These are phyloP conservation scores for Diaporthe batatas DNA, from an alignment of 2,329 filamentous ascomycete species.

Conservation along the genomic window DNA sequence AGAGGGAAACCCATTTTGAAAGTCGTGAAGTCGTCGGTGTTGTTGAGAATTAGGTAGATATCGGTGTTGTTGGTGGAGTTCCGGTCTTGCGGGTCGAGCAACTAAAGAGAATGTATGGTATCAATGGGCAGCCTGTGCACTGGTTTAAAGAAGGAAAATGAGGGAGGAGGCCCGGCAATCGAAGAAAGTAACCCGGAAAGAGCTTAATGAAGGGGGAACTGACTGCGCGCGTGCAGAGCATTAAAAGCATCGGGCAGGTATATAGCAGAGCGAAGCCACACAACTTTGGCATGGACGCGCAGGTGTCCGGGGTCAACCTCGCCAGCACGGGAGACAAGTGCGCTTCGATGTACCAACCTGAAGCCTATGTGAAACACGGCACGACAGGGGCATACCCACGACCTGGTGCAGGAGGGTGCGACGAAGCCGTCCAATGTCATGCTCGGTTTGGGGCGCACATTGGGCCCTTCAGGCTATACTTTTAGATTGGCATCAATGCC, in stretches of 20 bases:
- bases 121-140: conserved; percentile 47
- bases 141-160: conserved; percentile 44
- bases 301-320: conserved; percentile 38
- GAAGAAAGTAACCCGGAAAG: conserved; percentile 41
- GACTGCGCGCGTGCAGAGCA: conserved; percentile 33
- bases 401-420: conserved; percentile 19
- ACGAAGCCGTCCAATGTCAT: conserved; percentile 36
- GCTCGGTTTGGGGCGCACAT: conserved; percentile 27
- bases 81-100: conserved; percentile 42
- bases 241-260: conserved; percentile 30
- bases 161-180: conserved; percentile 41
- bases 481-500: conserved; percentile 33
- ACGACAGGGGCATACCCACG: conserved; percentile 39
- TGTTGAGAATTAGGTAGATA: conserved; percentile 33
- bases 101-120: conserved; percentile 42
- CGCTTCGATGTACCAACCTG: conserved; percentile 45
- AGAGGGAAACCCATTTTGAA: conserved; percentile 57
- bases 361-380: conserved; percentile 49
- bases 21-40: conserved; percentile 38
- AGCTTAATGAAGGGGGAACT: conserved; percentile 35
- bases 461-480: conserved; percentile 15
- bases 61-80: conserved; percentile 41
- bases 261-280: conserved; percentile 29
- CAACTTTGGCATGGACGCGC: conserved; percentile 35
- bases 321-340: conserved; percentile 30